A percentile compares a stretch with the other conserved stretches of the same genome.
Evolutionary conservation across 768 basidiomycete genomes (phyloP).

Genomic region (Boletellus ananas): DNA sequence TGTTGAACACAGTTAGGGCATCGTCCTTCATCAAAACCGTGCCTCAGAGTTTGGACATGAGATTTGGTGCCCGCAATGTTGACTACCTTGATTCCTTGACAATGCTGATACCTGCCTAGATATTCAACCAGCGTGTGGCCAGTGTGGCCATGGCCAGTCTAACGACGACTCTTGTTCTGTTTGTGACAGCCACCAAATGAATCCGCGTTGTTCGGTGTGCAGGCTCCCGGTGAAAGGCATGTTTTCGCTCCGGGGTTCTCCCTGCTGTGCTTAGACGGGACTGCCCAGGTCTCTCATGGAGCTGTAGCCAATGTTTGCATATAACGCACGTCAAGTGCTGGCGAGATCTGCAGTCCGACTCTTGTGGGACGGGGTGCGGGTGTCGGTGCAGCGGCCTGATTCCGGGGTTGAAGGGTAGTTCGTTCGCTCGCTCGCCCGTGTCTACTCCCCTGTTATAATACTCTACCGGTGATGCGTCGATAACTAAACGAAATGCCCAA

Average conservation of each 20-base stretch:
- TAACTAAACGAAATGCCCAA: no score
- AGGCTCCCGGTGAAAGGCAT: conserved; percentile 72
- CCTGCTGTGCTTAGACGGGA: background rate
- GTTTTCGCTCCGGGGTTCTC: conserved; percentile 3
- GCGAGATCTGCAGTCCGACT: conserved; percentile 39
- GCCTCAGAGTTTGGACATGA: conserved; percentile 33
- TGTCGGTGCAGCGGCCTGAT: conserved; percentile 46
- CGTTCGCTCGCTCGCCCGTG: conserved; percentile 14
- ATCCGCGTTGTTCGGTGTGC: conserved; percentile 65
- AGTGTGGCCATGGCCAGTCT: conserved; percentile 37
- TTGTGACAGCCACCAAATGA: conserved; percentile 41
- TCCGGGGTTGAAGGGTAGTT: background rate
- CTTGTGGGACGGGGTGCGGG: conserved; percentile 68
- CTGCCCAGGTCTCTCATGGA: conserved; percentile 53
- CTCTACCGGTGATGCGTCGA: no score
- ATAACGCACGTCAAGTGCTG: conserved; percentile 66
- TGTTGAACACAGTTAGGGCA: conserved; percentile 59
- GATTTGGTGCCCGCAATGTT: conserved; percentile 26
- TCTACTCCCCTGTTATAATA: no score
- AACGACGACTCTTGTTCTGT: conserved; percentile 39
- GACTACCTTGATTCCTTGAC: background rate
- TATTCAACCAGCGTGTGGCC: conserved; percentile 44
- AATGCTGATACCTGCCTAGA: conserved; percentile 31
- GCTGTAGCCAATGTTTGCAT: conserved; percentile 60
- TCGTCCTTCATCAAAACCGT: conserved; percentile 22